Evolutionary conservation across 177 flowering plant species (phyloP).

Genomic region (Vitis hybrid): DNA sequence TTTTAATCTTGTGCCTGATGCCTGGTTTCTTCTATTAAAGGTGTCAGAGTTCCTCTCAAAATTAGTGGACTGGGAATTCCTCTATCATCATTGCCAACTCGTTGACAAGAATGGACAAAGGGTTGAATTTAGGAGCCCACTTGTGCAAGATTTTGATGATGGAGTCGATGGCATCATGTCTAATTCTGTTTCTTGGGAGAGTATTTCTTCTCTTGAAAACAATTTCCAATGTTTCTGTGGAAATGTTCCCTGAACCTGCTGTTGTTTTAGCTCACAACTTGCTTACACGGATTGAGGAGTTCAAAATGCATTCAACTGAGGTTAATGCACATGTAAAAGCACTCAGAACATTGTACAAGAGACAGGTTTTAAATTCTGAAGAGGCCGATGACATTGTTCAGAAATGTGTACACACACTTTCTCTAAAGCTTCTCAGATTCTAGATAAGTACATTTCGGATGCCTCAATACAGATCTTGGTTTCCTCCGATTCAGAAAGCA

Average conservation of each 20-base stretch:
- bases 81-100: slow-evolving; percentile 90
- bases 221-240: slow-evolving; percentile 83
- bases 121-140: slow-evolving; percentile 29
- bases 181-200: slow-evolving; percentile 79
- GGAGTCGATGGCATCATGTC: slow-evolving; percentile 34
- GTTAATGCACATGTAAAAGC: slow-evolving; percentile 95
- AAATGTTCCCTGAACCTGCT: slow-evolving; percentile 83
- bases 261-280: slow-evolving; percentile 85
- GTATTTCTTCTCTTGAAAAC: slow-evolving; percentile 84
- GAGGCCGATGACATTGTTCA: slow-evolving; percentile 71
- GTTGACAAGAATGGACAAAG: slow-evolving; percentile 54
- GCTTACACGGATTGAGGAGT: slow-evolving; percentile 71
- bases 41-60: slow-evolving; percentile 78
- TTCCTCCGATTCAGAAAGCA: slow-evolving; percentile 5
- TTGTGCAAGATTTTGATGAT: slow-evolving; percentile 20
- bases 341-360: slow-evolving; percentile 78
- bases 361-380: slow-evolving; percentile 54
- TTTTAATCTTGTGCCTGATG: slow-evolving; percentile 38
- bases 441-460: slow-evolving; percentile 53
- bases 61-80: slow-evolving; percentile 87
- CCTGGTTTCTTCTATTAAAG: slow-evolving; percentile 93
- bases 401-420: slow-evolving; percentile 67
- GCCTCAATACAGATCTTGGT: slow-evolving; percentile 16
- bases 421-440: slow-evolving; percentile 56
- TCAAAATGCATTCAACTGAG: slow-evolving; percentile 94